Base-by-base conservation (phyloP, 345 rosid genomes). In the Pelargonium nanum region DNA sequence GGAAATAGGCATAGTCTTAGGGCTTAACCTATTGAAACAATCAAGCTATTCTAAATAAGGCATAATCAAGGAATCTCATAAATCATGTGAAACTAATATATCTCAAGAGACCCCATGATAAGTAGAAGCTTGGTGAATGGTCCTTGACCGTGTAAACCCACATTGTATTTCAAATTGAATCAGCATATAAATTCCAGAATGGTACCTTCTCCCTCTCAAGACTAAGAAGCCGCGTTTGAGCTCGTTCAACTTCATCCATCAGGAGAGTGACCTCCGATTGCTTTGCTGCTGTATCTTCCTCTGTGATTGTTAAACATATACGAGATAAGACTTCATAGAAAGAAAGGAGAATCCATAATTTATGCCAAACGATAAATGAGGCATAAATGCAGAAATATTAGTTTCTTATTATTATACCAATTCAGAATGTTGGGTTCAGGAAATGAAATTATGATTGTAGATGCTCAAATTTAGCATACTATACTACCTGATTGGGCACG, bases 171-270 rank as follows among this genome's bases (percentile, higher is more conserved):
- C 12, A 15, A 15, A 34, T 4, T 34, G 12, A 7, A 19, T 26
- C 26, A 57, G 52, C 17, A 63, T 30, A 54, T 53, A 54, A 22
- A 57, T 54, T 52, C 45, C 45, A n/a, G 10, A 65, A 57, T 54
- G 55, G 15, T 48, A 86, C 99, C 92, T 93, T 93, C 73, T 93
- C 99, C 72, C 97, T 93, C 80, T 93, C 97, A 66, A 93, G 87
- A 77, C 92, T 79, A 73, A 80, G 80, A 71, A 93, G 92, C 13
- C 96, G 88, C 22, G 95, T 85, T 77, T 93, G 99, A 70, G 99
- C 97, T 70, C 95, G 83, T 76, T 93, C 99, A 60, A 93, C 96
- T 86, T 93, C 99, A 83, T 93, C 97, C 96, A 93, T 89, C 72
- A 93, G 74, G 70, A 93, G 86, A 74, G 71, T 81, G 79, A 93